These are phyloP conservation scores for Candida oleophila DNA, from an alignment of 805 yeast genomes.

Conservation along the genomic window DNA sequence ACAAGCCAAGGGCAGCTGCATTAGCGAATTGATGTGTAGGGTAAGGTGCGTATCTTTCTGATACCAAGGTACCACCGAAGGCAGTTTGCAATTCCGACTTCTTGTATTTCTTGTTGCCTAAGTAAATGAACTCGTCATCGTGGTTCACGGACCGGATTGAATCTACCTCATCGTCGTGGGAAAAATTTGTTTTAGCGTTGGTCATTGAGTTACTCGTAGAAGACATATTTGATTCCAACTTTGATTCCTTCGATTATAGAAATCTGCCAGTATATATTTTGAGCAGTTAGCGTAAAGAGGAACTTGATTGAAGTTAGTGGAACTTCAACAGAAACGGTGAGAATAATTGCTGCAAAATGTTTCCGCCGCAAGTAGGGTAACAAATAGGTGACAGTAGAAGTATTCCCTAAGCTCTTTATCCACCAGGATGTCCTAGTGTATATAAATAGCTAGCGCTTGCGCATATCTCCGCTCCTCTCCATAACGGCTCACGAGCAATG, in stretches of 20 bases:
- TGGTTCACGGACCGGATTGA: constrained; percentile 6
- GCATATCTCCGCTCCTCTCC: background rate
- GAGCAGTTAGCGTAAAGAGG: background rate
- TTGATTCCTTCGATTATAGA: background rate
- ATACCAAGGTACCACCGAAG: constrained; percentile 57
- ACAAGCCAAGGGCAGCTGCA: constrained; percentile 56
- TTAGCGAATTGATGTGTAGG: constrained; percentile 48
- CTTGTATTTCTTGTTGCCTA: constrained; percentile 43
- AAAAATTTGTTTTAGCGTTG: background rate
- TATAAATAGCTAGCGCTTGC: background rate
- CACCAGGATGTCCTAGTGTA: background rate
- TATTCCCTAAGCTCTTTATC: no score
- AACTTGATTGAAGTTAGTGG: constrained; percentile 2
- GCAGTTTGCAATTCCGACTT: constrained; percentile 60
- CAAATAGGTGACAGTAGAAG: no score
- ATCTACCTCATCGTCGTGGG: background rate
- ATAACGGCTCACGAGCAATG: no score
- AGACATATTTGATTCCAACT: constrained; percentile 4
- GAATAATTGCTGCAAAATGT: constrained; percentile 3
- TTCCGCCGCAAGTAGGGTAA: no score
- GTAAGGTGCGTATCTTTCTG: constrained; percentile 44
- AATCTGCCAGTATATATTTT: background rate
- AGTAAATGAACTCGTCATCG: constrained; percentile 40
- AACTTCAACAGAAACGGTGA: constrained; percentile 1
- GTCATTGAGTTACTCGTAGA: constrained; percentile 1